Evolutionary conservation across 352 stramenopile genomes (phyloP), one percentile per base, ranked within the genome.

Genomic region (Elongisporangium senticosum): DNA sequence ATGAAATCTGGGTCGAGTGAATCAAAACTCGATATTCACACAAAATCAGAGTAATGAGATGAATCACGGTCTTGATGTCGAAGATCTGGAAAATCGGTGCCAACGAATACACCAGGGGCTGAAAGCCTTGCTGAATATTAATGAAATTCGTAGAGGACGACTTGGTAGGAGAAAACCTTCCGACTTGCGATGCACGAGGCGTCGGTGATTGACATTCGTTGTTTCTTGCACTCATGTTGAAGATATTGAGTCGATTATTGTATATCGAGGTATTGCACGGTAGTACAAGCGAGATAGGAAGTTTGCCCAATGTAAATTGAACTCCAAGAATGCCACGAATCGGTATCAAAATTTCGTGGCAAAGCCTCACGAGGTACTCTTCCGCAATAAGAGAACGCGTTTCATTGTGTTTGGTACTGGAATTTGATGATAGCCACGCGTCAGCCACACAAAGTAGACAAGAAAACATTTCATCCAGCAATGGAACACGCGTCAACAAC

Each of bases 21-120:
- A 95, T 71, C 11, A 95, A 73, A 19, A 95, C 61, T 0, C 83
- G 81, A 55, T 89, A 93, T 60, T 95, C 86, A 47, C 80, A 92
- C 17, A 95, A 67, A 28, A 89, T 69, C 19, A 95, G 58, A 13
- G 73, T 64, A 0, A 87, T 68, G 56, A 93, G 69, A 52, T 91
- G 65, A 24, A 93, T 70, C 23, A 90, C 65, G 0, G 71, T 86
- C 66, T 89, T 88, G 51, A 90, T 69, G 43, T 89, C 79, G 48
- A 95, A 91, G 21, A 81, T 63, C 56, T 85, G 66, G 51, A 95
- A 93, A 28, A 95, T 70, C 11, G 76, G 67, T 13, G 71, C 62
- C 6, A 95, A 64, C 7, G 81, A 86, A 55, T 92, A 93, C 8
- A 87, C 76, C 10, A 89, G 59, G 13, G 83, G 78, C 53, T 89